phyloP scores from a whole-genome alignment of 2,329 filamentous ascomycete species.

The Alternaria incomplexa region DNA sequence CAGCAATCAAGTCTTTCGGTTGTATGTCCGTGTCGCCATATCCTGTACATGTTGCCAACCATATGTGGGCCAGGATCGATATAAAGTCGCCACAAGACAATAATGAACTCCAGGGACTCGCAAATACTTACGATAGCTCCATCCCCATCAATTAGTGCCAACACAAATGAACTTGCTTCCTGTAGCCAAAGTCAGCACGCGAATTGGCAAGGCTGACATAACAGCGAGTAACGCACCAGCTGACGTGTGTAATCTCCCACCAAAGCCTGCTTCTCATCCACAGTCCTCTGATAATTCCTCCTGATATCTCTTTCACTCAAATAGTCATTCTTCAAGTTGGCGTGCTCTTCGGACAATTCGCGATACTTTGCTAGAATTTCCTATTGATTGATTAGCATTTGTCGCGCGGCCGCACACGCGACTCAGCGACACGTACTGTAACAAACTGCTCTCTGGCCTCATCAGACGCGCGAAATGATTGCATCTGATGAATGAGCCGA shows the following conservation, averaged over 20 bases:
- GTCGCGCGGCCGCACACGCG: conserved; percentile 1
- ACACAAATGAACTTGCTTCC: conserved; percentile 52
- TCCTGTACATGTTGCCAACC: neutral
- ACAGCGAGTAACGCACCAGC: conserved; percentile 25
- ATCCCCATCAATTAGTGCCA: conserved; percentile 58
- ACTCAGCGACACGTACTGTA: conserved; percentile 24
- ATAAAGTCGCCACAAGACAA: neutral
- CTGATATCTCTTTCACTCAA: conserved; percentile 40
- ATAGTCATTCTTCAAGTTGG: conserved; percentile 39
- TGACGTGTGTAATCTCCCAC: conserved; percentile 30
- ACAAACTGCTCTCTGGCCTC: conserved; percentile 46
- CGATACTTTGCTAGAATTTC: conserved; percentile 39
- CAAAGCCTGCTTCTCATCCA: conserved; percentile 26
- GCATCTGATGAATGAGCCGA: conserved; percentile 36
- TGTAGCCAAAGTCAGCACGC: conserved; percentile 13
- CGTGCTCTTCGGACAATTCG: conserved; percentile 30
- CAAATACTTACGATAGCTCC: conserved; percentile 51
- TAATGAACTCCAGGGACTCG: neutral
- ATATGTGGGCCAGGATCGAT: neutral
- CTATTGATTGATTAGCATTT: conserved; percentile 31
- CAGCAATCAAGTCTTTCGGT: neutral
- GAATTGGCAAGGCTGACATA: neutral
- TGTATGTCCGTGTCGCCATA: neutral
- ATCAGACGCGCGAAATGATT: conserved; percentile 44
- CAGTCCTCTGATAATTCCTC: conserved; percentile 37